A percentile compares a stretch with the other conserved stretches of the same genome.
Conservation (phyloP, 148 eudicot species). For the Camellia sinensis region DNA sequence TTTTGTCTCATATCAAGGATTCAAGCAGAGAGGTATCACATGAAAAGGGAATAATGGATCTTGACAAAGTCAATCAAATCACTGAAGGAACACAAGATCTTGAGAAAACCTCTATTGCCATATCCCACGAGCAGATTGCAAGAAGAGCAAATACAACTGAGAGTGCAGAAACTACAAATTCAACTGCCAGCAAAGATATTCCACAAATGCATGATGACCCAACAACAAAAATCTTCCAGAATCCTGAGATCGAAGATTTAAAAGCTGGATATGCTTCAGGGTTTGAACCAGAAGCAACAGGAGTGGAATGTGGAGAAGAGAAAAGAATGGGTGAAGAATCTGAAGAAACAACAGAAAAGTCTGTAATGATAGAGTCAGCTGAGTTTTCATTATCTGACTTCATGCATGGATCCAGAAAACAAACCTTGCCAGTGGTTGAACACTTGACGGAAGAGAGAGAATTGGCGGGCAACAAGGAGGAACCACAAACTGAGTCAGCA, state of each 20-base stretch:
- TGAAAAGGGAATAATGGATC: slow-evolving; percentile 10
- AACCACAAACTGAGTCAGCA: slow-evolving; percentile 19
- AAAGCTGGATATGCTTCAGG: slow-evolving; percentile 15
- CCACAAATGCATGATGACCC: slow-evolving; percentile 10
- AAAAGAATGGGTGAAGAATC: slow-evolving; percentile 12
- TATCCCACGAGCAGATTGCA: slow-evolving; percentile 21
- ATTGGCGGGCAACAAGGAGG: slow-evolving; percentile 8
- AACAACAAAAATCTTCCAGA: slow-evolving; percentile 3
- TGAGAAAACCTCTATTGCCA: slow-evolving; percentile 15
- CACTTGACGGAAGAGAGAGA: slow-evolving; percentile 18
- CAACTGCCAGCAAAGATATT: slow-evolving; percentile 11
- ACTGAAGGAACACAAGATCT: slow-evolving; percentile 15
- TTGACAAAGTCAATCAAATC: slow-evolving; percentile 11
- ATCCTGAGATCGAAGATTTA: slow-evolving; percentile 4
- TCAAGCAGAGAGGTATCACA: slow-evolving; percentile 7
- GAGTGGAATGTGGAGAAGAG: slow-evolving; percentile 17
- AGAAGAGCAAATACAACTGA: slow-evolving; percentile 13
- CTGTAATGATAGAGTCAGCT: slow-evolving; percentile 19
- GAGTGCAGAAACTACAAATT: slow-evolving; percentile 10
- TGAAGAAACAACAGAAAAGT: slow-evolving; percentile 12
- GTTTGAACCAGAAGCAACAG: slow-evolving; percentile 16
- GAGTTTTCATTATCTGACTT: slow-evolving; percentile 22
- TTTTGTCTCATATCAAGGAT: slow-evolving; percentile 20
- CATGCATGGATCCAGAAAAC: slow-evolving; percentile 19
- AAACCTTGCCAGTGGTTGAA: slow-evolving; percentile 14